Evolutionary conservation across 257 asterid species (phyloP), one percentile per base, ranked within the genome.

Genomic region (Rauvolfia tetraphylla): DNA sequence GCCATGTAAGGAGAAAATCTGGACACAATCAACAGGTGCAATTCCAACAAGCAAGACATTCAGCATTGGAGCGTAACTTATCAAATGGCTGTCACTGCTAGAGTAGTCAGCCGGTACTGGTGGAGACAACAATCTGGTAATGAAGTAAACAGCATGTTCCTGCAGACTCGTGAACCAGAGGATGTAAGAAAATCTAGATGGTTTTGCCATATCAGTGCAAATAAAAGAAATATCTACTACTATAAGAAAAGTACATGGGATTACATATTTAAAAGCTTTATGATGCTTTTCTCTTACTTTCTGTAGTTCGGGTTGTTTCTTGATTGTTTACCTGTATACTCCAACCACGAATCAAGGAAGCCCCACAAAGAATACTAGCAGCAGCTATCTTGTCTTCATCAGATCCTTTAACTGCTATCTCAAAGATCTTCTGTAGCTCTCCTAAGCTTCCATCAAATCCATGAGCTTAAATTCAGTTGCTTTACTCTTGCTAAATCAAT

Each of bases 391-490:
- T 92, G 77, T 91, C 96, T 54, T 89, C 94, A 67, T 82, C 82
- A 31, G 93, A 89, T 81, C 98, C 99, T 69, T 87, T 70, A 80
- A 83, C 85, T 48, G 98, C 98, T 72, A 90, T 79, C 90, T 92
- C 96, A 80, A 89, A 92, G 72, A 95, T 88, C 89, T 92, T 95
- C 84, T 92, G 91, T 9, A 92, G 86, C 86, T 95, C 99, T 86
- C 94, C 94, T 81, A 92, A 95, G 94, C 99, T 95, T 95, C 91
- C 96, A 89, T 89, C 84, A 88, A 81, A 88, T 86, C 89, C 93
- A 95, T 89, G 93, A 90, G 92, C 91, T 86, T 81, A 85, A 88
- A 77, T 93, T 93, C 89, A 93, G 97, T 93, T 88, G 89, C 89
- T 85, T 84, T 87, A 87, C 83, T 77, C 87, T 87, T 73, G 81